Percentiles rank a stretch among this genome's conserved stretches.
Conservation (phyloP, 2,329 filamentous ascomycete species). For the Penicillium carneum region DNA sequence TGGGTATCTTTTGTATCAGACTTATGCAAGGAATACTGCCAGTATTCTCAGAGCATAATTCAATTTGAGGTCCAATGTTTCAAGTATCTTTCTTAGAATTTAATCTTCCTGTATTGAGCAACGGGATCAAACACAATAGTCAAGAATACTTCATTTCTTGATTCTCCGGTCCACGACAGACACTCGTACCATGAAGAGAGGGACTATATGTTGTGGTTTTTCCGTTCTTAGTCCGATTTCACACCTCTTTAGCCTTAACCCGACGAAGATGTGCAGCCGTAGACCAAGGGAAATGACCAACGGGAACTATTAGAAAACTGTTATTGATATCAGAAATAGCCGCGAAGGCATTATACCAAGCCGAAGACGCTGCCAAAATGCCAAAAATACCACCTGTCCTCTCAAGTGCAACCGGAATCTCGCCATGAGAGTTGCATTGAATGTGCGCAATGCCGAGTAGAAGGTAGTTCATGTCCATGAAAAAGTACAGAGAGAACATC, state of each 20-base stretch:
- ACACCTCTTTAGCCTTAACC: background rate
- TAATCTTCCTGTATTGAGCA: background rate
- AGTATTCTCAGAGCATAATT: background rate
- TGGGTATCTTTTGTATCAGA: background rate
- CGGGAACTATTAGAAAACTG: conserved; percentile 30
- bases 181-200: background rate
- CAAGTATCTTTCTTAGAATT: background rate
- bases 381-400: conserved; percentile 29
- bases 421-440: conserved; percentile 19
- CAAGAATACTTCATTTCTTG: background rate
- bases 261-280: conserved; percentile 21
- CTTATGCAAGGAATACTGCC: background rate
- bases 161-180: background rate
- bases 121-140: background rate
- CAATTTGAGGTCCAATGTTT: background rate
- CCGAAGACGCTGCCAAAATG: conserved; percentile 27
- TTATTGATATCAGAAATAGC: conserved; percentile 28
- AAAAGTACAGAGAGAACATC: conserved; percentile 34
- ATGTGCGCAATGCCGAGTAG: conserved; percentile 32
- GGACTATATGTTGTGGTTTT: background rate
- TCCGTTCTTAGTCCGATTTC: background rate
- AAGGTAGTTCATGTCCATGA: conserved; percentile 36
- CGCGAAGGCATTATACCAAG: conserved; percentile 36
- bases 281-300: conserved; percentile 35
- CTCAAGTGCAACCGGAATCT: conserved; percentile 16